Percentiles rank a stretch among this genome's conserved stretches.
These are phyloP conservation scores for Penicillium steckii DNA, from an alignment of 495 filamentous ascomycete species.

Conservation along the genomic window DNA sequence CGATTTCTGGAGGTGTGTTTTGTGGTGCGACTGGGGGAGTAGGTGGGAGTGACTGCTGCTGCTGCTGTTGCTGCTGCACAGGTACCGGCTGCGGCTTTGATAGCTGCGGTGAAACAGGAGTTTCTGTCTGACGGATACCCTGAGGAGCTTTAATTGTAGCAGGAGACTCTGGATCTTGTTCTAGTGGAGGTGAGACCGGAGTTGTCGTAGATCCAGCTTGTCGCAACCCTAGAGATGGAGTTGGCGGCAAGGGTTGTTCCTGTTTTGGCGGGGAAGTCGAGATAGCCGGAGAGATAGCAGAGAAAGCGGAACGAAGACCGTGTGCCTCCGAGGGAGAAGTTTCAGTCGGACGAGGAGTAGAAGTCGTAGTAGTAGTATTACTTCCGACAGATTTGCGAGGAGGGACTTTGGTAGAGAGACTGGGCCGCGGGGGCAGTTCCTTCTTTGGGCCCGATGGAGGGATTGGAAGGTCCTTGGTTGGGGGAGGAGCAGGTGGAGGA, in stretches of 20 bases:
- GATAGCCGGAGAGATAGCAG: background rate
- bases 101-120: background rate
- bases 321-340: too few species aligned
- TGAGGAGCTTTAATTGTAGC: background rate
- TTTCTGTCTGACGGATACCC: background rate
- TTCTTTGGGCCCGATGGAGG: slow-evolving; percentile 19
- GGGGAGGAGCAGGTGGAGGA: slow-evolving; percentile 17
- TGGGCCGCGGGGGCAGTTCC: slow-evolving; percentile 11
- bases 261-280: background rate
- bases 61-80: slow-evolving; percentile 1
- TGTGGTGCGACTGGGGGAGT: background rate
- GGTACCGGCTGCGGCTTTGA: background rate
- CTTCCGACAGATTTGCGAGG: slow-evolving; percentile 7
- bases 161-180: background rate
- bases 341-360: background rate
- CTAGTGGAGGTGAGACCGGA: background rate
- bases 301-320: too few species aligned
- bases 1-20: background rate
- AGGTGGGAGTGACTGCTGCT: background rate
- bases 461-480: slow-evolving; percentile 35
- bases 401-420: slow-evolving; percentile 9
- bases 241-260: background rate
- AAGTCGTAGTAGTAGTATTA: too few species aligned
- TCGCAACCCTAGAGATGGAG: background rate
- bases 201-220: background rate